Evolutionary conservation across 2,329 filamentous ascomycete genomes (phyloP).

Genomic region (Cylindrodendrum hubeiense): DNA sequence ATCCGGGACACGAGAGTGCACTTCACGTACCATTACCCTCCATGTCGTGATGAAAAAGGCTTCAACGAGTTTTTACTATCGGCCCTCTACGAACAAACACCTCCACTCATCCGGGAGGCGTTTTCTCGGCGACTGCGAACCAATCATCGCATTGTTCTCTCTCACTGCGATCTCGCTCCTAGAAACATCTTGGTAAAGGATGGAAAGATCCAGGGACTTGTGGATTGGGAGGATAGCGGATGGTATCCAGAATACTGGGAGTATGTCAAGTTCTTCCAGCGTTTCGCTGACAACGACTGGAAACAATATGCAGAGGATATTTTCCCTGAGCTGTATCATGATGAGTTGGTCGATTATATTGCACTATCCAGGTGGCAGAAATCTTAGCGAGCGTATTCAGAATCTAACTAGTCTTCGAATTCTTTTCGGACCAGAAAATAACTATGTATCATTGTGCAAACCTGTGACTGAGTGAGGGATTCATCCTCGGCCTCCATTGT

Average conservation of each 20-base stretch:
- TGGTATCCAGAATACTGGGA: slow-evolving; percentile 61
- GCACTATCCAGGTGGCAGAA: slow-evolving; percentile 40
- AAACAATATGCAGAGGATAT: slow-evolving; percentile 37
- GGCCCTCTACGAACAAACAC: slow-evolving; percentile 26
- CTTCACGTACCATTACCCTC: slow-evolving; percentile 35
- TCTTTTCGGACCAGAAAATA: not conserved
- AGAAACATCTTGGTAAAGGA: slow-evolving; percentile 58
- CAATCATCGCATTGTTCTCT: slow-evolving; percentile 55
- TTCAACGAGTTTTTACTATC: slow-evolving; percentile 45
- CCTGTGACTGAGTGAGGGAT: not conserved
- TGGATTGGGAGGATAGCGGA: slow-evolving; percentile 62
- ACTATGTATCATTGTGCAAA: not conserved
- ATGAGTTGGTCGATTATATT: slow-evolving; percentile 43
- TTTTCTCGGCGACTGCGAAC: slow-evolving; percentile 40
- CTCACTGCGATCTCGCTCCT: slow-evolving; percentile 62
- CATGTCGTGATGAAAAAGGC: slow-evolving; percentile 36
- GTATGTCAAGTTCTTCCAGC: slow-evolving; percentile 49
- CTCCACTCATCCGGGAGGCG: slow-evolving; percentile 34
- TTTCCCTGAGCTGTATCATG: slow-evolving; percentile 40
- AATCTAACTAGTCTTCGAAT: not conserved
- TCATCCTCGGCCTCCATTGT: slow-evolving; percentile 7
- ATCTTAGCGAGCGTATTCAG: slow-evolving; percentile 10
- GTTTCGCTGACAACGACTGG: slow-evolving; percentile 35
- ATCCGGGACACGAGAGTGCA: slow-evolving; percentile 42
- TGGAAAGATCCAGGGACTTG: slow-evolving; percentile 54